Conservation (phyloP, 768 basidiomycete genomes). For the Termitomyces eurrhizus region DNA sequence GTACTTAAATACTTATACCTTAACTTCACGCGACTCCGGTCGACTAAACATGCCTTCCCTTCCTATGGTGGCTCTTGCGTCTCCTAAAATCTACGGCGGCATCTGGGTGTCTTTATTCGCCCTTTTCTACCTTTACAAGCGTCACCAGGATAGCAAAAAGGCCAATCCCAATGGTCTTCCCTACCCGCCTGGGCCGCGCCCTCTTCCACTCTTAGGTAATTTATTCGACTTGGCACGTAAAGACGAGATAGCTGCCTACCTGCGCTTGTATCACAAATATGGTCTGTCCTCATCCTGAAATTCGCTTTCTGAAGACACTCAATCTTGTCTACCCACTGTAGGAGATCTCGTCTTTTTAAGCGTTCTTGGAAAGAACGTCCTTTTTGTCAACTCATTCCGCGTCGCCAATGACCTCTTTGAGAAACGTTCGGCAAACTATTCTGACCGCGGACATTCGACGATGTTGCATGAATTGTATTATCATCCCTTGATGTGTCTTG, state of each 20-base stretch:
- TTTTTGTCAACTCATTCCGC: conserved; percentile 41
- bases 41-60: conserved; percentile 6
- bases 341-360: conserved; percentile 54
- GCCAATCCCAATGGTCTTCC: conserved; percentile 25
- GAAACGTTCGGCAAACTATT: conserved; percentile 52
- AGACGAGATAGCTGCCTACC: conserved; percentile 37
- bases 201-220: conserved; percentile 52
- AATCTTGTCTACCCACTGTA: conserved; percentile 15
- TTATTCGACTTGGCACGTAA: conserved; percentile 41
- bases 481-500: not conserved
- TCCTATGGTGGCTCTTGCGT: conserved; percentile 6
- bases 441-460: conserved; percentile 42
- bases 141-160: conserved; percentile 1
- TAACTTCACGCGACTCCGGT: not conserved
- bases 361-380: conserved; percentile 43
- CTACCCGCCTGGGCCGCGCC: conserved; percentile 52
- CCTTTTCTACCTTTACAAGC: conserved; percentile 8
- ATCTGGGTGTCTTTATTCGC: conserved; percentile 5
- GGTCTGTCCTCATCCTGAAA: conserved; percentile 24
- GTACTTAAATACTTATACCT: not conserved
- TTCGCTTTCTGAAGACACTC: not conserved
- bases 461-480: conserved; percentile 51
- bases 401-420: conserved; percentile 51
- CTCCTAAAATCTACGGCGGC: conserved; percentile 6
- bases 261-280: conserved; percentile 34